A percentile compares a stretch with the other conserved stretches of the same genome.
Conservation (phyloP, 2,329 filamentous ascomycete species). For the Verticillium albo-atrum region DNA sequence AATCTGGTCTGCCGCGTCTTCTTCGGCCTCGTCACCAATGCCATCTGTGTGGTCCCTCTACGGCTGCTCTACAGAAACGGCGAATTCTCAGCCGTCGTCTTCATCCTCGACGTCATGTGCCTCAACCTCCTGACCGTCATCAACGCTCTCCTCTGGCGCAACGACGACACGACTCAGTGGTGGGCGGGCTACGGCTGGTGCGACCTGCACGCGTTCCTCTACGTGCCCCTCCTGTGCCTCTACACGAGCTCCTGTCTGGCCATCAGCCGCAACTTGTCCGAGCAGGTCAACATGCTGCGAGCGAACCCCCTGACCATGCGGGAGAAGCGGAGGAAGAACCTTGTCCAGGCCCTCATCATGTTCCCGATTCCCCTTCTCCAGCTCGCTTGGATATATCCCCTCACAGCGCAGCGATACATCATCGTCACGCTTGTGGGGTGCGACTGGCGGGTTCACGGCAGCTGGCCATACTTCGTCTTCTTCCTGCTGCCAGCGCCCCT, state of each 20-base stretch:
- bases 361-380: slow-evolving; percentile 49
- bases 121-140: slow-evolving; percentile 44
- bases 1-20: slow-evolving; percentile 47
- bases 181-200: slow-evolving; percentile 49
- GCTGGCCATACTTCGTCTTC: slow-evolving; percentile 45
- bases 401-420: slow-evolving; percentile 42
- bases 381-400: slow-evolving; percentile 41
- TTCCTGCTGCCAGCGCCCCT: slow-evolving; percentile 41
- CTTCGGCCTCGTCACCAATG: slow-evolving; percentile 38
- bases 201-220: slow-evolving; percentile 44
- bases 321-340: slow-evolving; percentile 37
- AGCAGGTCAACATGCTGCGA: slow-evolving; percentile 41
- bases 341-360: slow-evolving; percentile 48
- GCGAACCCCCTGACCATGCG: slow-evolving; percentile 30
- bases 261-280: slow-evolving; percentile 49
- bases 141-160: slow-evolving; percentile 49
- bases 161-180: slow-evolving; percentile 46
- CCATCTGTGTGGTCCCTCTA: slow-evolving; percentile 46
- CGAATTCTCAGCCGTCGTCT: slow-evolving; percentile 48
- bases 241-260: slow-evolving; percentile 49
- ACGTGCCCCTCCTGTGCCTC: slow-evolving; percentile 37
- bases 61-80: slow-evolving; percentile 45
- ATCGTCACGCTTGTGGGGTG: slow-evolving; percentile 49
- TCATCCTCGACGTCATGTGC: slow-evolving; percentile 40
- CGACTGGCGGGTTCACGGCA: slow-evolving; percentile 33